Conservation (phyloP, 2,329 filamentous ascomycete genomes). For the Diaporthe capsici region DNA sequence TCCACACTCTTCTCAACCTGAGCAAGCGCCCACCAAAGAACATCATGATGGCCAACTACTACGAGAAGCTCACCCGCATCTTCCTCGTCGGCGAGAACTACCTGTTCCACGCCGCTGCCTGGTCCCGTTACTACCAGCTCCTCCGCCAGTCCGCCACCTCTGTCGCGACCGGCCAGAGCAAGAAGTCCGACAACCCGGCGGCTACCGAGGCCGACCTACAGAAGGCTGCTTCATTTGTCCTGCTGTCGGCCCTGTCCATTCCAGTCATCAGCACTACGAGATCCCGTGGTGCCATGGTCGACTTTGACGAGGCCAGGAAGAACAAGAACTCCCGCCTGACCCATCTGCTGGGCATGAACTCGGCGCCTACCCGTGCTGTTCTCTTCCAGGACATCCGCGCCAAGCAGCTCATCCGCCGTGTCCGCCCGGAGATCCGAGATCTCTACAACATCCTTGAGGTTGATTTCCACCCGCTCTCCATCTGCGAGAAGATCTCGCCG, state of each 20-base stretch:
- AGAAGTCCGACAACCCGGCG: constrained; percentile 94
- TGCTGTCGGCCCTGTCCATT: constrained; percentile 95
- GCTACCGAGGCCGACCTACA: constrained; percentile 91
- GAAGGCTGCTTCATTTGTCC: constrained; percentile 94
- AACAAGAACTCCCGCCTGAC: constrained; percentile 99
- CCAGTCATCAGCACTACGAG: constrained; percentile 98
- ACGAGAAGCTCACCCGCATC: constrained; percentile 98
- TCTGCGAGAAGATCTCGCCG: constrained; percentile 98
- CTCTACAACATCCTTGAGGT: constrained; percentile 99
- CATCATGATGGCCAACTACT: constrained; percentile 99
- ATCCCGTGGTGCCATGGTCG: constrained; percentile 94
- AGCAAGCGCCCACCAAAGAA: constrained; percentile 99
- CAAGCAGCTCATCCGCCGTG: constrained; percentile 94
- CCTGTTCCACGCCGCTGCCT: constrained; percentile 97
- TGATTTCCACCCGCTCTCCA: constrained; percentile 98
- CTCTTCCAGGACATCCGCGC: constrained; percentile 97
- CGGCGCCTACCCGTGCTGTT: constrained; percentile 87
- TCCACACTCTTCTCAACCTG: constrained; percentile 95
- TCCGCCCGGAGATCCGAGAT: constrained; percentile 93
- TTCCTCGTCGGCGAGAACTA: constrained; percentile 99
- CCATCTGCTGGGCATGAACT: constrained; percentile 93
- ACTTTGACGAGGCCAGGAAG: constrained; percentile 96
- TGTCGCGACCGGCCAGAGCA: constrained; percentile 86
- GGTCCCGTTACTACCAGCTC: constrained; percentile 97
- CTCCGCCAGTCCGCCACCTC: constrained; percentile 90